A percentile compares a stretch with the other conserved stretches of the same genome.
These are phyloP conservation scores for Rhizophagus prolifer DNA, from an alignment of 192 early-diverging fungal species.

Conservation along the genomic window DNA sequence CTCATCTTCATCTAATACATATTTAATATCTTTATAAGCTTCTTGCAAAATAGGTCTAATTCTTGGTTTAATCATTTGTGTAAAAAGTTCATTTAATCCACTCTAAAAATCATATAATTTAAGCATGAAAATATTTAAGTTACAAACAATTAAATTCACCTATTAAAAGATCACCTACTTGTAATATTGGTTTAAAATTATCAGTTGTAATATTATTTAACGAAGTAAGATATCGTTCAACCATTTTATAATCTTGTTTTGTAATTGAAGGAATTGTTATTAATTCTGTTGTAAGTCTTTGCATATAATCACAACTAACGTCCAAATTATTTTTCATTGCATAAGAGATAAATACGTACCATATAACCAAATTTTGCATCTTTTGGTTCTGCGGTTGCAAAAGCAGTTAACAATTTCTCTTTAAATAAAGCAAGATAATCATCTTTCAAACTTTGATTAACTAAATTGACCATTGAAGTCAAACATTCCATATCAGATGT, in stretches of 20 bases:
- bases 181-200: constrained; percentile 66
- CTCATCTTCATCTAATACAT: constrained; percentile 90
- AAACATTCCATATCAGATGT: constrained; percentile 70
- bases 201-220: constrained; percentile 53
- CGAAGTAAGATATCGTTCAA: constrained; percentile 56
- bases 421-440: constrained; percentile 68
- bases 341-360: constrained; percentile 42
- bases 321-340: constrained; percentile 77
- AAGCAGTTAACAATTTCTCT: constrained; percentile 54
- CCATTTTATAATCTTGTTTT: constrained; percentile 54
- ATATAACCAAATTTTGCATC: constrained; percentile 62
- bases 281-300: constrained; percentile 69
- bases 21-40: constrained; percentile 82
- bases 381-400: constrained; percentile 53
- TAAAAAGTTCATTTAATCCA: constrained; percentile 79
- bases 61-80: constrained; percentile 75
- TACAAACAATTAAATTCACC: constrained; percentile 5
- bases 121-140: constrained; percentile 1
- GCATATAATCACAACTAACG: constrained; percentile 76
- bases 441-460: constrained; percentile 64
- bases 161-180: constrained; percentile 43
- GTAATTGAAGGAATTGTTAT: constrained; percentile 31
- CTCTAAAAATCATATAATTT: constrained; percentile 20
- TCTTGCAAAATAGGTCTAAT: constrained; percentile 78
- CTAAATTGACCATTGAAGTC: constrained; percentile 66